Evolutionary conservation across 2,329 filamentous ascomycete genomes (phyloP), one percentile per base, ranked within the genome.

Genomic region (Colletotrichum aenigma): DNA sequence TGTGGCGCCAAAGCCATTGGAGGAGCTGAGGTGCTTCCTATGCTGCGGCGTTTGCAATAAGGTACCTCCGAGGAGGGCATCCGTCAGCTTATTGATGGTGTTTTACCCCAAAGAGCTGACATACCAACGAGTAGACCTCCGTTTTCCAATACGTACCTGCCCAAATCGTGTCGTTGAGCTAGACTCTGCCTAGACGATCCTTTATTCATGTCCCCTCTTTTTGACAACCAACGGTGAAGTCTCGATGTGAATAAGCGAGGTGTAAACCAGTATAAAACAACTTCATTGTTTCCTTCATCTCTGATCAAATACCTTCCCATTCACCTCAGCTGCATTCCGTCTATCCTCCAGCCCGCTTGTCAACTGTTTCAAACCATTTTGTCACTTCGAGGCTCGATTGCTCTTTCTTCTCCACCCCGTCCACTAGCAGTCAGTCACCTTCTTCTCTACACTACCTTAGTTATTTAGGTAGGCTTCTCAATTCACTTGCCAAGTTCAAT

Each of bases 211-310:
- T 30, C 24, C 36, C 38, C 28, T 58, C 62, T 55, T 75, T 64
- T 43, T n/a, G 30, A 8, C 32, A 66, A 30, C 65, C 58, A 69
- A 60, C 58, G 64, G 52, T 34, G 21, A 56, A 62, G 69, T 55
- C 34, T 7, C 21, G 24, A 62, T 18, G 58, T 62, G 30, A 16
- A 55, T 38, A 18, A n/a, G 15, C 66, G 7, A 9, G 13, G 12
- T 24, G 61, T 28, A n/a, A 64, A 66, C 32, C 55, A n/a, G 16
- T 76, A 76, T 74, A 76, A 76, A 28, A 74, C 15, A 65, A 60
- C 74, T 70, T 76, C 65, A 60, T 34, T 0, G 26, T 60, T 38
- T 36, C 24, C 60, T 58, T 52, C 28, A 18, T 32, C 15, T 48
- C 30, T 21, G 32, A n/a, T n/a, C 24, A 21, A n/a, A 28, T 68